A percentile compares a stretch with the other conserved stretches of the same genome.
Conservation (phyloP, 2,329 filamentous ascomycete species). For the Aspergillus ibericus region DNA sequence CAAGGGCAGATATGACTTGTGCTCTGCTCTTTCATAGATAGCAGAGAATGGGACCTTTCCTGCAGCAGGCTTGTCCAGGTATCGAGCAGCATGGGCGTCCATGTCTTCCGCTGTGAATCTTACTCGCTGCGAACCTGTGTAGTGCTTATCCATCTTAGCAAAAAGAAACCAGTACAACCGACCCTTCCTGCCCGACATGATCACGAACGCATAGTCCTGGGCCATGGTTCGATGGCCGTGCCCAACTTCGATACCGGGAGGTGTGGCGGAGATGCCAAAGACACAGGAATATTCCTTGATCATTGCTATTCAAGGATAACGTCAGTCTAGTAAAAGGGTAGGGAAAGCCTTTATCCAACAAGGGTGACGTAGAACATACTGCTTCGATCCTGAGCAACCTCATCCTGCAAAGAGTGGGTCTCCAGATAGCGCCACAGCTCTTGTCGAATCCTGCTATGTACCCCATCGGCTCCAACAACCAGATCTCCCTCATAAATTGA, state of each 20-base stretch:
- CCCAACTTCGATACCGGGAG: too few species aligned
- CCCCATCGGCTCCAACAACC: background rate
- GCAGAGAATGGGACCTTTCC: background rate
- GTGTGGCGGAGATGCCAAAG: too few species aligned
- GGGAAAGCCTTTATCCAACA: too few species aligned
- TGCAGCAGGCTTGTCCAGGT: background rate
- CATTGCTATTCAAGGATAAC: background rate
- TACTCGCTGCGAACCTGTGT: background rate
- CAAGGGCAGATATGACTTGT: slow-evolving; percentile 1
- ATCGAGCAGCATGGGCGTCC: background rate
- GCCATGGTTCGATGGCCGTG: slow-evolving; percentile 6
- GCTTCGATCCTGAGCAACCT: background rate
- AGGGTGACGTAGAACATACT: too few species aligned
- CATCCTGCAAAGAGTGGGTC: background rate
- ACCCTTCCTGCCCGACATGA: slow-evolving; percentile 6
- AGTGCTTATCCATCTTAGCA: background rate
- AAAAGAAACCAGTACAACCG: slow-evolving; percentile 15
- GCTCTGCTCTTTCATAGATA: background rate
- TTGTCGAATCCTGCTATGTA: background rate
- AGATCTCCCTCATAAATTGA: background rate
- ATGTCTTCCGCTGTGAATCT: slow-evolving; percentile 2
- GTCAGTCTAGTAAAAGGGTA: too few species aligned
- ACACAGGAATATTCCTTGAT: slow-evolving; percentile 16
- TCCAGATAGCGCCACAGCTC: background rate
- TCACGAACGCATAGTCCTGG: slow-evolving; percentile 1